Conservation (phyloP, 768 basidiomycete species). For the Tulasnella sp. region DNA sequence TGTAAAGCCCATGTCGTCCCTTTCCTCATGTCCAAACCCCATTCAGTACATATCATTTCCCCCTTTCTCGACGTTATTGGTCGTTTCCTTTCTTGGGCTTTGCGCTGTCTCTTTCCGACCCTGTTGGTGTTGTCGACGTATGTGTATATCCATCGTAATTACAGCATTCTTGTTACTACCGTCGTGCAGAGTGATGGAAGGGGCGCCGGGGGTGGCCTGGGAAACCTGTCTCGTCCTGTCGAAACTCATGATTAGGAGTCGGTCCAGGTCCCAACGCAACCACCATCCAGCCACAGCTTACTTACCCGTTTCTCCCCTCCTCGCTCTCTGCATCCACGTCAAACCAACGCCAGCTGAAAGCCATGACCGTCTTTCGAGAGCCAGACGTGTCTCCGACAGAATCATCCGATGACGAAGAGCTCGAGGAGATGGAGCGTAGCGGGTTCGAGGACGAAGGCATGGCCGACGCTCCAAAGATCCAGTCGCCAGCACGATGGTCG, state of each 20-base stretch:
- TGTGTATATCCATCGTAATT: not conserved
- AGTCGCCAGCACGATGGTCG: slow-evolving; percentile 66
- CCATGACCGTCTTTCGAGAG: slow-evolving; percentile 24
- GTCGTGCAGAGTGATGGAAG: slow-evolving; percentile 1
- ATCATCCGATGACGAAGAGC: slow-evolving; percentile 23
- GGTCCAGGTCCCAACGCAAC: slow-evolving; percentile 10
- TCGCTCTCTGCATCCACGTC: not conserved
- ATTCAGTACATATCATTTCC: not conserved
- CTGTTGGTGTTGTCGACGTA: not conserved
- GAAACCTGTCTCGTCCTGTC: not conserved
- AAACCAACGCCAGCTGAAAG: not conserved
- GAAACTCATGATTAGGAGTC: slow-evolving; percentile 1
- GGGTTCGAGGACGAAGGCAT: slow-evolving; percentile 26
- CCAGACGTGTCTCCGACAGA: slow-evolving; percentile 20
- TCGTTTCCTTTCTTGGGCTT: not conserved
- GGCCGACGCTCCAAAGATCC: not conserved
- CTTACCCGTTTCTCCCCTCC: not conserved
- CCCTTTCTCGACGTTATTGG: not conserved
- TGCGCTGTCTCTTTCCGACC: not conserved
- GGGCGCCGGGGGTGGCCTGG: not conserved
- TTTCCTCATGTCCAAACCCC: not conserved
- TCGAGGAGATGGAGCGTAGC: slow-evolving; percentile 26
- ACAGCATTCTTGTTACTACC: not conserved
- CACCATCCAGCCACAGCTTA: not conserved
- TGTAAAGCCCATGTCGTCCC: not conserved